Base-by-base conservation (phyloP, 805 yeast species). In the Yarrowia porcina region DNA sequence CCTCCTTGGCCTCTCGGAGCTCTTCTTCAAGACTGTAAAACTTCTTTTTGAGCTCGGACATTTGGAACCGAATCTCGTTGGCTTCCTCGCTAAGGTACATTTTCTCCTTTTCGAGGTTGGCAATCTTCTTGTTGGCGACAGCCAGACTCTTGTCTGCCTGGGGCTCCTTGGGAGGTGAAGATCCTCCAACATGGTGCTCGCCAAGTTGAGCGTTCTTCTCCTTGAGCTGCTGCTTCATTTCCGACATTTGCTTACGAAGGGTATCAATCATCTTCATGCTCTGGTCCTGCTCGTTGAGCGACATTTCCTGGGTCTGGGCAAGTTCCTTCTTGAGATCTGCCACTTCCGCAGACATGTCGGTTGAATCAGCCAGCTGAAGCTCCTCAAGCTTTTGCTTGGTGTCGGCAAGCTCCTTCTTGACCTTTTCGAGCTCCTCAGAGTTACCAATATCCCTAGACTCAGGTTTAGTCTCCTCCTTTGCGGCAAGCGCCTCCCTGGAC, bases 71-170 rank as follows among this genome's bases (percentile, higher is more conserved):
- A 21, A 64, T 70, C 50, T 67, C 72, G 39, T 59, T 65, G 30
- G 69, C 65, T 54, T 73, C 72, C 38, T 65, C 68, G 61, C 65
- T 65, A 4, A 69, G 57, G 13, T 61, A 66, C 30, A 64, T 65
- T n/a, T 69, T 66, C 15, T 73, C 72, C 33, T 68, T 68, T 23
- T 72, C 71, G 35, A 73, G 66, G 36, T 73, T 42, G 33, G 61
- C 59, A 15, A 49, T 56, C 50, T 62, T 35, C 28, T 52, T 42
- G 41, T 50, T 52, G 42, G 59, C 59, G 13, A 25, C 5, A 4
- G 59, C 59, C 27, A 52, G 44, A 36, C 59, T 32, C 44, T 52
- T 36, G 9, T 52, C 44, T 5, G 36, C 33, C 21, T 23, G 39
- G 15, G 57, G 32, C 21, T 52, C 44, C 44, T 52, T 35, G n/a